A percentile compares a stretch with the other conserved stretches of the same genome.
Conservation (phyloP, 2,329 filamentous ascomycete genomes). For the Claviceps sp. region DNA sequence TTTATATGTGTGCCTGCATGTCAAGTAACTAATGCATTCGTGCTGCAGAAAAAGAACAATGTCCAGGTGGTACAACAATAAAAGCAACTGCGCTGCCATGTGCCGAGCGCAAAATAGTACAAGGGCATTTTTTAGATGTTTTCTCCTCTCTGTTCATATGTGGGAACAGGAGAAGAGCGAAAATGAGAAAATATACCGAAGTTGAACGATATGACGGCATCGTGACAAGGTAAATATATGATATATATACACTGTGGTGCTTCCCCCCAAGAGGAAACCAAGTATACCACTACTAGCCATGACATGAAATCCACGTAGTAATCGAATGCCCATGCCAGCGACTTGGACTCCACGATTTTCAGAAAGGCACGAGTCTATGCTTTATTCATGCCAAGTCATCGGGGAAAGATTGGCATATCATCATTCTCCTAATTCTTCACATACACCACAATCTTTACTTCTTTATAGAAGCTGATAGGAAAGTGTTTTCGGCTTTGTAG, state of each 20-base stretch:
- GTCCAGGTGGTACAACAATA: slow-evolving; percentile 73
- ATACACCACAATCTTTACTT: background rate
- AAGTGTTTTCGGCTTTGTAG: background rate
- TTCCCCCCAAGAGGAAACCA: background rate
- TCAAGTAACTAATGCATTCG: background rate
- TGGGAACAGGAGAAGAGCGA: background rate
- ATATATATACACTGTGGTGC: background rate
- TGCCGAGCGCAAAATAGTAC: background rate
- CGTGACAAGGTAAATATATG: background rate
- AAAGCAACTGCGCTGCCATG: slow-evolving; percentile 10
- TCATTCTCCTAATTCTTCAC: background rate
- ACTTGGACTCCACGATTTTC: background rate
- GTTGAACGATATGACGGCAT: background rate
- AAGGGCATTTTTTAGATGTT: too few species aligned
- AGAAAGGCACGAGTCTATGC: background rate
- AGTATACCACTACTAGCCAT: background rate
- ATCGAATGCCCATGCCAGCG: background rate
- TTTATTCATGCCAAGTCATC: background rate
- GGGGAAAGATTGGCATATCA: background rate
- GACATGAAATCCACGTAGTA: background rate
- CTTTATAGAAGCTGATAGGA: too few species aligned
- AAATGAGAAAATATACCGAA: background rate
- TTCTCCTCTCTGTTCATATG: background rate
- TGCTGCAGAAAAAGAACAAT: slow-evolving; percentile 70
- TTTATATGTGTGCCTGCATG: too few species aligned